Conservation (phyloP, 1,139 yeast genomes). For the Pichia sp. region DNA sequence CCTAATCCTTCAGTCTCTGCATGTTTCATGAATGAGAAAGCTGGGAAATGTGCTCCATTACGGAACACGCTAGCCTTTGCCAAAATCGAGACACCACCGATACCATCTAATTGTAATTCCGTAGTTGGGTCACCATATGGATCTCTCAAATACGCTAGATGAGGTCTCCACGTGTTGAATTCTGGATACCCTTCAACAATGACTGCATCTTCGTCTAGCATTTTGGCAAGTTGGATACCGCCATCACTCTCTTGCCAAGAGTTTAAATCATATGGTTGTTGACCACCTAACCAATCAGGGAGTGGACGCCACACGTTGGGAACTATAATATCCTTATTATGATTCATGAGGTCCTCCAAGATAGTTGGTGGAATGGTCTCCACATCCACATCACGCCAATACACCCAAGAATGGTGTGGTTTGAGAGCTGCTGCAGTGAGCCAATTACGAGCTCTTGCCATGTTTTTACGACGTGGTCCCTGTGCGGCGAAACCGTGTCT, state of each 20-base stretch:
- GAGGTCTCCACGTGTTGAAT: constrained; percentile 83
- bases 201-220: constrained; percentile 72
- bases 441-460: constrained; percentile 92
- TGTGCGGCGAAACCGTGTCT: constrained; percentile 87
- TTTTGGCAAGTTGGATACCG: constrained; percentile 58
- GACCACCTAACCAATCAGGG: constrained; percentile 67
- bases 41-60: constrained; percentile 81
- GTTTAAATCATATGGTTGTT: constrained; percentile 79
- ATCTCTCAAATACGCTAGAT: constrained; percentile 68
- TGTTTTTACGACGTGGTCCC: constrained; percentile 76
- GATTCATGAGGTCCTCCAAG: constrained; percentile 72
- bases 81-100: constrained; percentile 82
- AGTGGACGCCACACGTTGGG: constrained; percentile 90
- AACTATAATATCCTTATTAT: constrained; percentile 72
- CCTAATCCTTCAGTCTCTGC: constrained; percentile 95
- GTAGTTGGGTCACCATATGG: constrained; percentile 60
- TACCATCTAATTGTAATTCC: constrained; percentile 71
- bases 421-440: constrained; percentile 66
- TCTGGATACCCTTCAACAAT: constrained; percentile 89
- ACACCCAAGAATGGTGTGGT: constrained; percentile 88
- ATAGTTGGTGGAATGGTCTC: constrained; percentile 75
- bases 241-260: constrained; percentile 81
- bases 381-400: constrained; percentile 89
- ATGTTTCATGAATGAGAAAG: constrained; percentile 80
- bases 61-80: constrained; percentile 79